Conservation (phyloP, 148 eudicot genomes). For the Chenopodium formosanum region DNA sequence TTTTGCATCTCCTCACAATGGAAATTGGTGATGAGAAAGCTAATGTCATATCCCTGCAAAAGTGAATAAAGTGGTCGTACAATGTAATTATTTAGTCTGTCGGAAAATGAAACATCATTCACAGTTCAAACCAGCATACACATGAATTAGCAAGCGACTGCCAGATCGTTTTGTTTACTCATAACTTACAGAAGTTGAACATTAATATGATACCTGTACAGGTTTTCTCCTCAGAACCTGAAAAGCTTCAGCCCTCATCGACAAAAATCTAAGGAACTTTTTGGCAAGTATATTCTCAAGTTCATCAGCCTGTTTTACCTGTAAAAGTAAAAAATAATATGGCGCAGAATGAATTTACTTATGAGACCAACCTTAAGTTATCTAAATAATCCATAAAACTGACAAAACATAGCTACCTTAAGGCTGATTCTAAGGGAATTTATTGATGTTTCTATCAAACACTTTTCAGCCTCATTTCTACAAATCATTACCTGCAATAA, state of each 20-base stretch:
- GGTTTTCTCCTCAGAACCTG: constrained; percentile 95
- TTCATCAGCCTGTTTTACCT: constrained; percentile 98
- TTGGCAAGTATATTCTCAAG: constrained; percentile 91
- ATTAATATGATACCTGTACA: constrained; percentile 57
- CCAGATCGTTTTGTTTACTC: background rate
- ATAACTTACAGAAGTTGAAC: background rate
- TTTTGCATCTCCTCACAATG: constrained; percentile 99
- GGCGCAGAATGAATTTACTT: background rate
- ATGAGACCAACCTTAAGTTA: constrained; percentile 1
- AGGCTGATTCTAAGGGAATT: constrained; percentile 92
- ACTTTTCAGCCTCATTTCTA: constrained; percentile 94
- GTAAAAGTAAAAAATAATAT: background rate
- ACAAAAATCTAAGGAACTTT: constrained; percentile 91
- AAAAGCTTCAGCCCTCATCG: constrained; percentile 99
- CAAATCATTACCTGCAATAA: constrained; percentile 76
- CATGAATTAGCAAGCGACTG: background rate
- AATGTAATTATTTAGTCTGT: background rate
- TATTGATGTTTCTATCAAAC: constrained; percentile 94
- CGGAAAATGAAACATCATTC: background rate
- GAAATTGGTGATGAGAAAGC: constrained; percentile 93
- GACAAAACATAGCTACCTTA: constrained; percentile 51
- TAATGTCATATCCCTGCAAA: constrained; percentile 95
- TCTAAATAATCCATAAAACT: background rate
- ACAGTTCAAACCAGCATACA: background rate
- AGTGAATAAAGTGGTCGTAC: constrained; percentile 3